Conservation (phyloP, 208 protist species). For the Leptomonas pyrrhocoris region DNA sequence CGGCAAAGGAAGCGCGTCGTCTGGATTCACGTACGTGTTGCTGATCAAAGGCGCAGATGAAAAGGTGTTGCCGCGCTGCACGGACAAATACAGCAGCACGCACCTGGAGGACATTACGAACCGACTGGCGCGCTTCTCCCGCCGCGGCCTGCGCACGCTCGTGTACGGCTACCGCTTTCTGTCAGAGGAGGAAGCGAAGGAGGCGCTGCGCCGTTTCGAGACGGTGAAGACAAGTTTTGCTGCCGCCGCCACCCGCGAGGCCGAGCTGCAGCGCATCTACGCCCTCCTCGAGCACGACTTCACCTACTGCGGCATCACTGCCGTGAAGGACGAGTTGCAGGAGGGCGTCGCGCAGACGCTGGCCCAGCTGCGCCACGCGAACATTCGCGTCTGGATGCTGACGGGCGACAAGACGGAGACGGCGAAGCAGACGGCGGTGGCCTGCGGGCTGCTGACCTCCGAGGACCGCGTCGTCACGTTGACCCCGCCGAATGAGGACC, state of each 20-base stretch:
- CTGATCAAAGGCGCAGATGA: constrained; percentile 87
- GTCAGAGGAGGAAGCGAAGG: constrained; percentile 38
- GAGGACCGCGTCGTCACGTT: constrained; percentile 50
- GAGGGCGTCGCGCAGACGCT: constrained; percentile 92
- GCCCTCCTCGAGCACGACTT: constrained; percentile 89
- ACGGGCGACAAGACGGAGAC: constrained; percentile 98
- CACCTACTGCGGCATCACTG: constrained; percentile 91
- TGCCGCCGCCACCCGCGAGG: constrained; percentile 30
- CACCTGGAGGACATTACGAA: constrained; percentile 23
- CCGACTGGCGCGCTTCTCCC: constrained; percentile 36
- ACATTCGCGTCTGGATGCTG: constrained; percentile 95
- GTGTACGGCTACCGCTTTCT: constrained; percentile 65
- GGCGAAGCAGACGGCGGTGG: constrained; percentile 94
- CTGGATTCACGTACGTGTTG: constrained; percentile 43
- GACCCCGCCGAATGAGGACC: constrained; percentile 36
- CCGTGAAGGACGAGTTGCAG: constrained; percentile 97
- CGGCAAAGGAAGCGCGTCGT: not conserved
- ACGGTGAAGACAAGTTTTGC: constrained; percentile 24
- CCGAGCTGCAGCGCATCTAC: constrained; percentile 39
- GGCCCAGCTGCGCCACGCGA: constrained; percentile 63
- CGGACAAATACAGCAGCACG: constrained; percentile 26
- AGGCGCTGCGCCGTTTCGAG: constrained; percentile 37
- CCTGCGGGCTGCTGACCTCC: constrained; percentile 53
- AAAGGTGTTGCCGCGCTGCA: constrained; percentile 60
- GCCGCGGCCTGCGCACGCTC: constrained; percentile 70